Percentiles rank a stretch among this genome's conserved stretches.
These are phyloP conservation scores for Russula vinacea DNA, from an alignment of 768 basidiomycete species.

Conservation along the genomic window DNA sequence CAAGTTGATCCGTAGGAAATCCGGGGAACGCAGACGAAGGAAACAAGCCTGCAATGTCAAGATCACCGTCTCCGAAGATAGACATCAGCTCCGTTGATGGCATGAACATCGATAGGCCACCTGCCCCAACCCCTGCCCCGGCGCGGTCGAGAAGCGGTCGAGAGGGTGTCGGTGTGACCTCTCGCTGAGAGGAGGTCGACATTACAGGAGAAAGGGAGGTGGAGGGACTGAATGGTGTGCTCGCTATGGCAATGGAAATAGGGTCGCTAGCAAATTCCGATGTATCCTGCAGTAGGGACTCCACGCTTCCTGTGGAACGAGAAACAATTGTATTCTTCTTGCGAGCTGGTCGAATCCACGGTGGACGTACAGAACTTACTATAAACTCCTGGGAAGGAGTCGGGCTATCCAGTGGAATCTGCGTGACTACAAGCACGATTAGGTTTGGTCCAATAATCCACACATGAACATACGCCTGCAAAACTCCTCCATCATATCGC, in stretches of 20 bases:
- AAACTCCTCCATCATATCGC: slow-evolving; percentile 93
- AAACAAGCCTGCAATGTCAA: slow-evolving; percentile 17
- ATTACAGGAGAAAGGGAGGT: not conserved
- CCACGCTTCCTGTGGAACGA: slow-evolving; percentile 37
- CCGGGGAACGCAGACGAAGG: not conserved
- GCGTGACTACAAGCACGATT: slow-evolving; percentile 53
- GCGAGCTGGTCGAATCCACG: slow-evolving; percentile 87
- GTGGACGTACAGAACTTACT: slow-evolving; percentile 55
- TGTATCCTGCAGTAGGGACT: slow-evolving; percentile 23
- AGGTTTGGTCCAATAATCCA: not conserved
- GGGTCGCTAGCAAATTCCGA: slow-evolving; percentile 15
- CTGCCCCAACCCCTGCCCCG: not conserved
- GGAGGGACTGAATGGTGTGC: slow-evolving; percentile 3
- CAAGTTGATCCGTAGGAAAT: not conserved
- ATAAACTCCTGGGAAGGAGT: slow-evolving; percentile 50
- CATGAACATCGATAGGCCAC: slow-evolving; percentile 3
- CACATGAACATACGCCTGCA: slow-evolving; percentile 72
- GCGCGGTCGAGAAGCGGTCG: slow-evolving; percentile 11
- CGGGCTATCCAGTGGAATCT: slow-evolving; percentile 76
- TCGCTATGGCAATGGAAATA: not conserved
- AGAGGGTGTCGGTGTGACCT: not conserved
- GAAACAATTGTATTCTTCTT: slow-evolving; percentile 60
- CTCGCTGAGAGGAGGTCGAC: not conserved
- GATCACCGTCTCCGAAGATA: slow-evolving; percentile 17
- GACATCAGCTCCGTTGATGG: slow-evolving; percentile 22